Percentiles rank a stretch among this genome's conserved stretches.
Conservation (phyloP, 2,329 filamentous ascomycete species). For the Trichoderma hamatum region DNA sequence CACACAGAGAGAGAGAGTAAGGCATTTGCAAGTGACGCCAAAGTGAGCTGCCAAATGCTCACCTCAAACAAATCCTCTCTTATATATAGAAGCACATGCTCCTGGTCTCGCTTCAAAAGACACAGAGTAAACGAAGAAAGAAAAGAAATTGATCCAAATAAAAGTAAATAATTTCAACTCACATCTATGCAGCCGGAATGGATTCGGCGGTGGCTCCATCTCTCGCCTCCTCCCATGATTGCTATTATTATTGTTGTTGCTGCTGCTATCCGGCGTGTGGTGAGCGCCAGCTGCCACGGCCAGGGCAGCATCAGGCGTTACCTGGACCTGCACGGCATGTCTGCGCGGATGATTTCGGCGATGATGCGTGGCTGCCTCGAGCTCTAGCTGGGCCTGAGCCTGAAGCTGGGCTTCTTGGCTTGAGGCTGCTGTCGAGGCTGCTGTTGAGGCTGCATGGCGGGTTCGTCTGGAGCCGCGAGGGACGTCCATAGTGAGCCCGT, state of each 20-base stretch:
- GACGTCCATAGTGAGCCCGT: conserved; percentile 35
- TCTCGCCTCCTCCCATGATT: conserved; percentile 32
- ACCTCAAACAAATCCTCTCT: too few species aligned
- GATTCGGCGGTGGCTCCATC: conserved; percentile 37
- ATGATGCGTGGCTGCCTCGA: conserved; percentile 20
- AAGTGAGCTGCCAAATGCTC: neutral
- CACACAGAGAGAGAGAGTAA: neutral
- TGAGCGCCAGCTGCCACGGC: conserved; percentile 27
- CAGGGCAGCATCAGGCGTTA: conserved; percentile 22
- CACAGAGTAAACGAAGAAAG: neutral
- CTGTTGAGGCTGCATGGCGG: conserved; percentile 37
- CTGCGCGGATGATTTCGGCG: conserved; percentile 14
- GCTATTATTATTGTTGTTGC: neutral
- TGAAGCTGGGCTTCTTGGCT: conserved; percentile 27
- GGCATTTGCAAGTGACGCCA: neutral
- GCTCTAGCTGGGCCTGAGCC: conserved; percentile 24
- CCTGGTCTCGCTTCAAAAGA: neutral
- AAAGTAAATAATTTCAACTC: conserved; percentile 28
- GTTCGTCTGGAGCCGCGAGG: conserved; percentile 38
- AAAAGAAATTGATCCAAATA: neutral
- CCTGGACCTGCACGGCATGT: conserved; percentile 29
- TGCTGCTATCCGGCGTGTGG: conserved; percentile 27
- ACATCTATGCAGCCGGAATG: conserved; percentile 45
- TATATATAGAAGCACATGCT: neutral
- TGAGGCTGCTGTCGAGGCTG: conserved; percentile 32